These are phyloP conservation scores for Penicillium hesseltinei DNA, from an alignment of 2,329 filamentous ascomycete genomes.

Conservation along the genomic window DNA sequence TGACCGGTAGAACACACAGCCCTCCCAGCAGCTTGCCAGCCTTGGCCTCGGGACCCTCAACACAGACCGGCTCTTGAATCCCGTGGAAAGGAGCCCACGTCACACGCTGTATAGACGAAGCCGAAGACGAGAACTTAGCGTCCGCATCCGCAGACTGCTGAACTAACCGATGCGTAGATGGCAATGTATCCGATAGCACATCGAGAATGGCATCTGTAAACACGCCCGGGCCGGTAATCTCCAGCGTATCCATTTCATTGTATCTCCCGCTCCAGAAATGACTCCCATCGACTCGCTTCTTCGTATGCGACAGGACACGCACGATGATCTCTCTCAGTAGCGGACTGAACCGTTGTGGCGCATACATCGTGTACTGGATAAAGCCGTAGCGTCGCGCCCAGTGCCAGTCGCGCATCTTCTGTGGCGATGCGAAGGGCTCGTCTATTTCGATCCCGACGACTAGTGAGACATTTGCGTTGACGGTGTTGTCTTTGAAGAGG, in stretches of 20 bases:
- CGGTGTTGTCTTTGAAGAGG: constrained; percentile 9
- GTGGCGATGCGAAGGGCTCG: constrained; percentile 33
- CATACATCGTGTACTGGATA: constrained; percentile 37
- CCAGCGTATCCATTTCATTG: constrained; percentile 29
- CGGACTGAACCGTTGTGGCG: constrained; percentile 36
- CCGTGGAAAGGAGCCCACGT: constrained; percentile 38
- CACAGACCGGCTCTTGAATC: constrained; percentile 26
- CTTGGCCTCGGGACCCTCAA: constrained; percentile 22
- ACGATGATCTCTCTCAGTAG: constrained; percentile 33
- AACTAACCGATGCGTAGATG: constrained; percentile 27
- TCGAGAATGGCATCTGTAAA: constrained; percentile 38
- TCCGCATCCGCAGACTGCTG: constrained; percentile 25
- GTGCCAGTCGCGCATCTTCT: constrained; percentile 36
- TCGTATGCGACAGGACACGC: constrained; percentile 33
- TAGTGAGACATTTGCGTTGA: constrained; percentile 29
- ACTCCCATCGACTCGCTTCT: constrained; percentile 23
- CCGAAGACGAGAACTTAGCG: constrained; percentile 16
- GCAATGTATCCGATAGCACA: constrained; percentile 29
- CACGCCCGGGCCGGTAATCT: constrained; percentile 35
- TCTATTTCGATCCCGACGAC: constrained; percentile 39
- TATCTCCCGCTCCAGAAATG: constrained; percentile 20
- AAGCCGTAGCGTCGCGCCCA: constrained; percentile 37
- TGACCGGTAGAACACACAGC: constrained; percentile 85
- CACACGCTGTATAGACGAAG: constrained; percentile 22
- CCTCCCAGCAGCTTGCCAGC: constrained; percentile 66